phyloP scores from a whole-genome alignment of 352 stramenopile genomes.

The Phytophthora ohioensis region DNA sequence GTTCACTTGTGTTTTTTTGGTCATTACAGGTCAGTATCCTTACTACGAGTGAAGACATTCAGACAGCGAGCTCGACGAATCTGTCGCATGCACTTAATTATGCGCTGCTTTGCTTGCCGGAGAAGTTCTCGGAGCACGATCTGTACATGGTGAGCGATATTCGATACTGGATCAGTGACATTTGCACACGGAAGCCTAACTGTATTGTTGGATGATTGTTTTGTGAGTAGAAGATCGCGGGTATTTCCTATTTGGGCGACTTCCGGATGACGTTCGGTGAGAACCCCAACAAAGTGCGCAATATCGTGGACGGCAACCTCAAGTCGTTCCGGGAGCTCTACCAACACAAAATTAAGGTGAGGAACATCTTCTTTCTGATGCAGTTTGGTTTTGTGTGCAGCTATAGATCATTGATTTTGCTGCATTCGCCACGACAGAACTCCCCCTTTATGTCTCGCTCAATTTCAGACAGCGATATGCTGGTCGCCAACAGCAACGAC shows the following conservation, averaged over 20 bases:
- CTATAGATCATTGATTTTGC: slow-evolving; percentile 12
- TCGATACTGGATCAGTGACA: background rate
- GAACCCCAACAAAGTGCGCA: slow-evolving; percentile 92
- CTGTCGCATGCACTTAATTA: slow-evolving; percentile 80
- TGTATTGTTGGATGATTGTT: background rate
- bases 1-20: background rate
- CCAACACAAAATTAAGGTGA: slow-evolving; percentile 75
- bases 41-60: slow-evolving; percentile 53
- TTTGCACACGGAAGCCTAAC: slow-evolving; percentile 4
- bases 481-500: slow-evolving; percentile 62
- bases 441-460: slow-evolving; percentile 73
- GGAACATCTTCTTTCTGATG: background rate
- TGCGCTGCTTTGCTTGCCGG: slow-evolving; percentile 74
- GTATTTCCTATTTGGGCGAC: slow-evolving; percentile 91
- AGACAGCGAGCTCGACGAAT: slow-evolving; percentile 64
- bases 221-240: slow-evolving; percentile 77
- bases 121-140: slow-evolving; percentile 85
- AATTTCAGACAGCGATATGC: slow-evolving; percentile 45
- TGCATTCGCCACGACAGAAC: slow-evolving; percentile 40
- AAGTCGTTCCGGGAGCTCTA: slow-evolving; percentile 82
- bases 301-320: slow-evolving; percentile 91
- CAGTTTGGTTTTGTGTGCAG: background rate
- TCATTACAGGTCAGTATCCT: slow-evolving; percentile 67
- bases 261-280: slow-evolving; percentile 93
- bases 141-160: slow-evolving; percentile 78